Conservation (phyloP, 2,329 filamentous ascomycete species). For the Teratosphaeria destructans region DNA sequence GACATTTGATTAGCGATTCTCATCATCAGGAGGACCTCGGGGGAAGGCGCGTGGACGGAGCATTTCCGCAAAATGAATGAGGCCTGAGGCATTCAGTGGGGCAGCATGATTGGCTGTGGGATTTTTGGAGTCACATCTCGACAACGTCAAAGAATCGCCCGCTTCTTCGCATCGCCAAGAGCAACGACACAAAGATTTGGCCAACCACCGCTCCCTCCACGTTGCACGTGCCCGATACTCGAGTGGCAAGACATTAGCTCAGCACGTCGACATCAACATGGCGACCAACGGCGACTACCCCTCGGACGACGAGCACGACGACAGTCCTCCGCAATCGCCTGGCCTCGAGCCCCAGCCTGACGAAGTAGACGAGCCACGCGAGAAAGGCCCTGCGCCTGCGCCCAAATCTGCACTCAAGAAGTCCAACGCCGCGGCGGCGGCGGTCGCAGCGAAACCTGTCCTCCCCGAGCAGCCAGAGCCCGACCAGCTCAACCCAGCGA, state of each 20-base stretch:
- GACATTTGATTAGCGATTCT: too few species aligned
- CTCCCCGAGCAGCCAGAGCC: conserved; percentile 90
- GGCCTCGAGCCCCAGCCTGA: conserved; percentile 48
- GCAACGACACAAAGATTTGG: background rate
- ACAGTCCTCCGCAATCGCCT: conserved; percentile 45
- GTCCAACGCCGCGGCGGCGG: conserved; percentile 45
- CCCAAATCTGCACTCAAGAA: conserved; percentile 83
- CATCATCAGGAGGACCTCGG: too few species aligned
- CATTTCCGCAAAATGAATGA: background rate
- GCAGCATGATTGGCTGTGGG: background rate
- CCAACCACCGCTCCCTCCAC: background rate
- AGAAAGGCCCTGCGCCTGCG: conserved; percentile 49
- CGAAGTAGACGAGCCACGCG: conserved; percentile 50
- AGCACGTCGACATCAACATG: conserved; percentile 33
- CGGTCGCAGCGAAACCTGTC: conserved; percentile 50
- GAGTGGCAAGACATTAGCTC: too few species aligned
- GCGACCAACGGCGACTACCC: conserved; percentile 45
- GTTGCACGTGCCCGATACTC: background rate
- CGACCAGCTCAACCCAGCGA: conserved; percentile 71
- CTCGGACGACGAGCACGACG: conserved; percentile 33
- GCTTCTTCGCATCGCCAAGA: background rate
- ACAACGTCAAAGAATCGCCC: background rate
- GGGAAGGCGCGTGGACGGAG: background rate
- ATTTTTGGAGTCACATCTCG: conserved; percentile 1
- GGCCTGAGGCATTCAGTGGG: background rate